Evolutionary conservation across 768 basidiomycete genomes (phyloP), one percentile per base, ranked within the genome.

Genomic region (Omphalotus guepiniiformis): DNA sequence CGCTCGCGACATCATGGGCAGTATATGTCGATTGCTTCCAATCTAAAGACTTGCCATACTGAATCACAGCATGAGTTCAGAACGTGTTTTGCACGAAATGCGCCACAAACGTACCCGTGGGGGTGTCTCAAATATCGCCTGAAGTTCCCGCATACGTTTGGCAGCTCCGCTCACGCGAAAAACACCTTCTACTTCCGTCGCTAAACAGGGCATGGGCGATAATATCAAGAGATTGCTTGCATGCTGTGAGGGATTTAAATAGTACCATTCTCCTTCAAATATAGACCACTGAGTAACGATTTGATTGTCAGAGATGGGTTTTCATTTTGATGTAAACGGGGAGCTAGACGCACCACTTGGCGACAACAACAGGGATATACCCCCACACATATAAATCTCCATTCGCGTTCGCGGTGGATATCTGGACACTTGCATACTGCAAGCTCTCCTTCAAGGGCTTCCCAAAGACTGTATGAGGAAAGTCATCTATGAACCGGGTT

Each of bases 101-200:
- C 39, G 39, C 42, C 18, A 29, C 27, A 28, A 46, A 65, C 75
- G 49, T 50, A 95, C 93, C 59, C 85, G 78, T 40, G 95, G 92
- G 8, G 91, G 88, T 34, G 78, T 68, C 64, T 99, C 96, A 56
- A 99, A 99, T 21, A 82, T 70, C 4, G 83, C 82, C 63, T 99
- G 96, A 6, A 99, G 79, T 18, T 97, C 93, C 47, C 92, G 85
- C 91, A 95, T 99, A 29, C 95, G 84, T 64, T 88, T 94, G 51
- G 79, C 85, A 30, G 92, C 94, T n/a, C 95, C 95, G 52, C 84
- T 96, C 23, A 98, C 88, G 39, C 96, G 88, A 64, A 99, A 99
- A 0, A 89, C 90, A 15, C 95, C 95, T 53, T 87, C 81, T 8
- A 94, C 81, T 67, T 94, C 92, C 15, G 94, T 97, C 16, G 92